Evolutionary conservation across 2,329 filamentous ascomycete genomes (phyloP).

Genomic region (Ploettnerulaceae sp.): DNA sequence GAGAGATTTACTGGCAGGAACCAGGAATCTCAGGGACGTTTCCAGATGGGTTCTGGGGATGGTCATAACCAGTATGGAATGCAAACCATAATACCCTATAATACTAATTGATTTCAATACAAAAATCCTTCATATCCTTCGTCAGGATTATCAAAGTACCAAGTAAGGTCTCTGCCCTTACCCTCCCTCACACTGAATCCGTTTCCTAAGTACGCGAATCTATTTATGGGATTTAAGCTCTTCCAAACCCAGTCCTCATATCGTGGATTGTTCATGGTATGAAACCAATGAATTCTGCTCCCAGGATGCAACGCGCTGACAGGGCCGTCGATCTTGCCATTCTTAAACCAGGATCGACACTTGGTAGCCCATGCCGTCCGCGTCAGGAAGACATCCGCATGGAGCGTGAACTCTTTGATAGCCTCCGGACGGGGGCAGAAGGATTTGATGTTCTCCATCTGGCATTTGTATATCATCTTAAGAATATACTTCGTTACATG

Average conservation of each 20-base stretch:
- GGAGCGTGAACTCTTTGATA: constrained; percentile 46
- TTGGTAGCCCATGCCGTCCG: constrained; percentile 42
- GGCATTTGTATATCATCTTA: constrained; percentile 45
- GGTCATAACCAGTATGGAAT: too few relatives aligned
- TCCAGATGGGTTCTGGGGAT: too few relatives aligned
- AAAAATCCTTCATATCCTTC: too few relatives aligned
- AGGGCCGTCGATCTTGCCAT: constrained; percentile 33
- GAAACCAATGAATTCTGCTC: constrained; percentile 45
- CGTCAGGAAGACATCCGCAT: constrained; percentile 43
- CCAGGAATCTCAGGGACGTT: too few relatives aligned
- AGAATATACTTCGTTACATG: constrained; percentile 46
- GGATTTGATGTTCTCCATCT: constrained; percentile 43
- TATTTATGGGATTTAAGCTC: too few relatives aligned
- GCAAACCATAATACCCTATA: too few relatives aligned
- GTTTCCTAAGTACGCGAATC: constrained; percentile 37
- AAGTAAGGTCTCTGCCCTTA: too few relatives aligned
- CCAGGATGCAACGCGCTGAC: constrained; percentile 40
- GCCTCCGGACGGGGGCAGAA: constrained; percentile 43
- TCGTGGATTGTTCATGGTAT: constrained; percentile 41
- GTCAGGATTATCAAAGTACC: too few relatives aligned
- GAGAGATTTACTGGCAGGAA: too few relatives aligned
- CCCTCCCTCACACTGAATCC: too few relatives aligned
- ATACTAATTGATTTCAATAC: too few relatives aligned
- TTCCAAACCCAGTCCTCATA: constrained; percentile 44
- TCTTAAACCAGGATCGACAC: constrained; percentile 42